These are phyloP conservation scores for Penicillium psychrosexuale DNA, from an alignment of 2,329 filamentous ascomycete species.

Conservation along the genomic window DNA sequence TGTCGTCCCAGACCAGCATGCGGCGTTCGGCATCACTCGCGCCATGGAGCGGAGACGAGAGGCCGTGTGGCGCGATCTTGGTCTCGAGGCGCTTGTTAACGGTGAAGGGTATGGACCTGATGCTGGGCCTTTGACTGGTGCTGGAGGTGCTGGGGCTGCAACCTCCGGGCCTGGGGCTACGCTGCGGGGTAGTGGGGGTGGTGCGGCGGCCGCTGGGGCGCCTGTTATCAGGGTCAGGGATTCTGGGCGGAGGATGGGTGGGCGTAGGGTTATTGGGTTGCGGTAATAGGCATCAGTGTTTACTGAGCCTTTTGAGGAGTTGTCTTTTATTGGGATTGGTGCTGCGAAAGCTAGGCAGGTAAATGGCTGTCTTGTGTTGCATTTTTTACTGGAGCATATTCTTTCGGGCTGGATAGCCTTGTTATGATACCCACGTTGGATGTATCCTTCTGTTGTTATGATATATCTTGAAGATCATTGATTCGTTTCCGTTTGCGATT, in stretches of 20 bases:
- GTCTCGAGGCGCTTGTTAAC: slow-evolving; percentile 52
- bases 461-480: slow-evolving; percentile 11
- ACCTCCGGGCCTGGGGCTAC: slow-evolving; percentile 17
- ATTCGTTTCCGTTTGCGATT: slow-evolving; percentile 6
- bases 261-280: slow-evolving; percentile 38
- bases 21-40: slow-evolving; percentile 63
- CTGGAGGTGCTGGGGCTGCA: slow-evolving; percentile 19
- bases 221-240: slow-evolving; percentile 26
- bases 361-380: not conserved
- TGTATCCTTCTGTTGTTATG: not conserved
- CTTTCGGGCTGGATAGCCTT: not conserved
- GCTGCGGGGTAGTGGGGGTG: slow-evolving; percentile 18
- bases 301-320: not conserved
- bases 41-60: slow-evolving; percentile 57
- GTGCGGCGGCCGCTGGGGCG: slow-evolving; percentile 17
- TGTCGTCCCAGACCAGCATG: slow-evolving; percentile 65
- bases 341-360: not conserved
- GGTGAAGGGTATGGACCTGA: slow-evolving; percentile 22
- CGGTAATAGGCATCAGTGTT: not conserved
- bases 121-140: slow-evolving; percentile 9
- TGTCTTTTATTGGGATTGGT: not conserved
- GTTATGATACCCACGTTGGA: slow-evolving; percentile 8
- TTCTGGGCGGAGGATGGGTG: slow-evolving; percentile 38
- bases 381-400: slow-evolving; percentile 15
- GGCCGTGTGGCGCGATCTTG: slow-evolving; percentile 59